Evolutionary conservation across 2,329 filamentous ascomycete genomes (phyloP).

Genomic region (Xylariomycetidae sp.): DNA sequence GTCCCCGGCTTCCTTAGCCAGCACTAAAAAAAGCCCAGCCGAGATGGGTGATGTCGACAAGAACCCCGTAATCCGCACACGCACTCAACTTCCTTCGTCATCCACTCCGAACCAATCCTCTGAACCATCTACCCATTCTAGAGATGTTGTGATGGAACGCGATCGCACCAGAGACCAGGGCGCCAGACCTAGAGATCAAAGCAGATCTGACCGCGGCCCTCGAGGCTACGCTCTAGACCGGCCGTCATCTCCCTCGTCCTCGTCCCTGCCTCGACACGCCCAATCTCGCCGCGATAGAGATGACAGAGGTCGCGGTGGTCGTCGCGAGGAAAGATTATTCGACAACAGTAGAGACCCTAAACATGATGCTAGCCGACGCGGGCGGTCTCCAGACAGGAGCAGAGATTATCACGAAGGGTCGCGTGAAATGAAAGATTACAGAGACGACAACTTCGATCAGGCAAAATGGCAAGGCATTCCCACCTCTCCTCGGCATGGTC

Average conservation of each 20-base stretch:
- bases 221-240: slow-evolving; percentile 16
- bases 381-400: slow-evolving; percentile 33
- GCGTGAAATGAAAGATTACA: slow-evolving; percentile 15
- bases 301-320: too few relatives aligned
- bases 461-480: slow-evolving; percentile 27
- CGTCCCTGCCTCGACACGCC: slow-evolving; percentile 19
- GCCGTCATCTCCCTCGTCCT: slow-evolving; percentile 17
- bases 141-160: slow-evolving; percentile 38
- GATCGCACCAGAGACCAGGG: slow-evolving; percentile 31
- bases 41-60: slow-evolving; percentile 22
- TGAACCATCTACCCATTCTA: slow-evolving; percentile 16
- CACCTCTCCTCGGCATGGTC: slow-evolving; percentile 23
- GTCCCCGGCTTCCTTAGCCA: too few relatives aligned
- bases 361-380: slow-evolving; percentile 31
- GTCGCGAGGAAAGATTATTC: too few relatives aligned
- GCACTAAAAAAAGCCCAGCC: slow-evolving; percentile 6
- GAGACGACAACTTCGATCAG: slow-evolving; percentile 14
- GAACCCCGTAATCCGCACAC: slow-evolving; percentile 15
- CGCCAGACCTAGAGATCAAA: slow-evolving; percentile 30
- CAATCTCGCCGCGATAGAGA: slow-evolving; percentile 19
- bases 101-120: slow-evolving; percentile 13
- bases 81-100: slow-evolving; percentile 5
- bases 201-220: slow-evolving; percentile 25
- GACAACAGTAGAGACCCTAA: slow-evolving; percentile 28
- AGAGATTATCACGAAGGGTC: slow-evolving; percentile 27